Conservation (phyloP, 176 grass and related monocot genomes). For the Microstegium vimineum region DNA sequence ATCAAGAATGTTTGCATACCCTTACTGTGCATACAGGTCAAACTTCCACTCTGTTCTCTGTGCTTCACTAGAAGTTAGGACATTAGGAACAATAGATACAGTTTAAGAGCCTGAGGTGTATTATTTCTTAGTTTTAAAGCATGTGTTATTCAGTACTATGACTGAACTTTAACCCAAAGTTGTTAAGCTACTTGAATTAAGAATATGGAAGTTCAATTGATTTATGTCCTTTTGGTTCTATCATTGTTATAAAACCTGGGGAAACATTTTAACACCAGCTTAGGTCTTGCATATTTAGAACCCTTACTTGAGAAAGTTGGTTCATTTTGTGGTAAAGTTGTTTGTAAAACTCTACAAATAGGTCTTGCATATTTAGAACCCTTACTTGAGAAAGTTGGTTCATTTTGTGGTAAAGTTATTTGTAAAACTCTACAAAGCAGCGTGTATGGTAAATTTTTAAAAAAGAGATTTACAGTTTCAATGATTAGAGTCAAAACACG, state of each 20-base stretch:
- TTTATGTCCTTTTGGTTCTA: not conserved
- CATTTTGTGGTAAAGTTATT: not conserved
- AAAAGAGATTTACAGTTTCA: not conserved
- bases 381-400: not conserved
- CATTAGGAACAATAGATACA: constrained; percentile 4
- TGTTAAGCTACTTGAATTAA: not conserved
- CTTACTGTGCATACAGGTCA: constrained; percentile 96
- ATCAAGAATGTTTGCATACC: constrained; percentile 84
- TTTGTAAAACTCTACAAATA: not conserved
- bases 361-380: constrained; percentile 25
- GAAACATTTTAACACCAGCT: not conserved
- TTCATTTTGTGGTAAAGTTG: not conserved
- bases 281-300: constrained; percentile 19
- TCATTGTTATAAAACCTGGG: not conserved
- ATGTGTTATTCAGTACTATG: not conserved
- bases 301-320: not conserved
- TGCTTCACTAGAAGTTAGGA: not conserved
- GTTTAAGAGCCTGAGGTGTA: not conserved
- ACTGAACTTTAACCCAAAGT: not conserved
- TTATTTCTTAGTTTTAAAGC: not conserved
- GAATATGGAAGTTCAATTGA: not conserved
- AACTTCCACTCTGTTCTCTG: constrained; percentile 10
- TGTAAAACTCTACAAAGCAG: not conserved
- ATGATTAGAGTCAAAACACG: not conserved
- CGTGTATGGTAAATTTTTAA: not conserved